phyloP scores from a whole-genome alignment of 352 stramenopile species.

The Phytopythium montanum region DNA sequence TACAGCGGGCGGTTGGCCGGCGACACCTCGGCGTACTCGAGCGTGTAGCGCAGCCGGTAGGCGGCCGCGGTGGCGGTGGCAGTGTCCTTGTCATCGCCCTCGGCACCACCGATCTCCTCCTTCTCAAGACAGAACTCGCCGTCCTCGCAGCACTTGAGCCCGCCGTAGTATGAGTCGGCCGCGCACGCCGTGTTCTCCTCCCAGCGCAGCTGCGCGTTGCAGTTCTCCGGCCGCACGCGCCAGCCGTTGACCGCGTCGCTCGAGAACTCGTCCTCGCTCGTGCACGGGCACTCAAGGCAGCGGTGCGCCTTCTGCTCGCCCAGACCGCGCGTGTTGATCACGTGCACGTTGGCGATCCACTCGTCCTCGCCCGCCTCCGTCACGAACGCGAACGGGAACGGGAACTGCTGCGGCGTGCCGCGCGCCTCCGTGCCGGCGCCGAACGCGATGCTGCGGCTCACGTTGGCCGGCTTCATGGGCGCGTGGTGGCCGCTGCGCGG shows the following conservation, averaged over 20 bases:
- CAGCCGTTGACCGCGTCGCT: slow-evolving; percentile 49
- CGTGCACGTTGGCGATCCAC: slow-evolving; percentile 78
- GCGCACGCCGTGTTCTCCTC: slow-evolving; percentile 76
- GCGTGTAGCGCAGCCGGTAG: slow-evolving; percentile 75
- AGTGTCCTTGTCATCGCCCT: slow-evolving; percentile 17
- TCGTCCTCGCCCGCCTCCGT: slow-evolving; percentile 74
- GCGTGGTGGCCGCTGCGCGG: slow-evolving; percentile 41
- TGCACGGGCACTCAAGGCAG: slow-evolving; percentile 80
- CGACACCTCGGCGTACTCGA: slow-evolving; percentile 62
- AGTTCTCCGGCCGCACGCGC: slow-evolving; percentile 30
- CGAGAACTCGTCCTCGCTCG: slow-evolving; percentile 55
- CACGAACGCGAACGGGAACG: slow-evolving; percentile 78
- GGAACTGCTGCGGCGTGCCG: slow-evolving; percentile 75
- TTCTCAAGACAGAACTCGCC: slow-evolving; percentile 65
- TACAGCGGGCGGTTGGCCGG: slow-evolving; percentile 60
- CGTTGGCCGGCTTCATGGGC: slow-evolving; percentile 73
- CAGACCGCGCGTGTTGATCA: slow-evolving; percentile 80
- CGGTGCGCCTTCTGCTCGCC: slow-evolving; percentile 31
- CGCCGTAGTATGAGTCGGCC: slow-evolving; percentile 56
- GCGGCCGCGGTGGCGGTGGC: slow-evolving; percentile 17
- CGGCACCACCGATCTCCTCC: slow-evolving; percentile 23
- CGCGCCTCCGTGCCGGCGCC: slow-evolving; percentile 75
- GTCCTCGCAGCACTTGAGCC: slow-evolving; percentile 75
- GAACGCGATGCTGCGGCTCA: slow-evolving; percentile 74
- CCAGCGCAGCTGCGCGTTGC: slow-evolving; percentile 58